Evolutionary conservation across 495 filamentous ascomycete genomes (phyloP), one percentile per base, ranked within the genome.

Genomic region (Penicillium coprophilum): DNA sequence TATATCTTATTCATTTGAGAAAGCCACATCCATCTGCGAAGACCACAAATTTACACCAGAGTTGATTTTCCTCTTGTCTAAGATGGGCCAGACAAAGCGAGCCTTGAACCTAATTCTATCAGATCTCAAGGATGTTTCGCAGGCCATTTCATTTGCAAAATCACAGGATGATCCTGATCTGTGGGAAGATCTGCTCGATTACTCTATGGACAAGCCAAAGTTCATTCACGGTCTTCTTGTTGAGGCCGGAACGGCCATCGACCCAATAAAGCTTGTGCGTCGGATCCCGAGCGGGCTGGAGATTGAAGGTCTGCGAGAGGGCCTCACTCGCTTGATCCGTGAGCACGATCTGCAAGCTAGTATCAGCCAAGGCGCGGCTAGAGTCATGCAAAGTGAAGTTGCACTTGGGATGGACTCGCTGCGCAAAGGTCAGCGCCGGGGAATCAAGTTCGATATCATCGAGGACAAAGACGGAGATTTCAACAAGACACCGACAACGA

Each of bases 201-300:
- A 97, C 74, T 88, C 85, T 21, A 97, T 98, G 95, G 90, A 96
- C 70, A 96, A 96, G 60, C 94, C 94, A 0, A 82, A 82, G 13
- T 98, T 98, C 74, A 96, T 98, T 54, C 86, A 90, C 17, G 95
- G 89, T 3, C 76, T 98, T 8, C 82, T 98, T 2, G 90, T 96
- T 59, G 91, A 97, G 71, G 92, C 95, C 6, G 94, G 95, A 12
- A 96, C 92, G 4, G 82, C 90, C 4, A 92, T 97, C 49, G 85
- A 96, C 61, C 93, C 93, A 0, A 88, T 96, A 56, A 88, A 86
- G 9, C 82, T 98, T 7, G 91, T 98, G 7, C 81, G 89, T 11
- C 85, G 92, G 0, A 97, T 98, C 45, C 94, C 94, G 0, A 89
- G 91, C 64, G 92, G 94, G 0, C 72, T 97, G 2, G 89, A 95